phyloP scores from a whole-genome alignment of 1,139 yeast genomes.

The Sugiyamaella japonica region DNA sequence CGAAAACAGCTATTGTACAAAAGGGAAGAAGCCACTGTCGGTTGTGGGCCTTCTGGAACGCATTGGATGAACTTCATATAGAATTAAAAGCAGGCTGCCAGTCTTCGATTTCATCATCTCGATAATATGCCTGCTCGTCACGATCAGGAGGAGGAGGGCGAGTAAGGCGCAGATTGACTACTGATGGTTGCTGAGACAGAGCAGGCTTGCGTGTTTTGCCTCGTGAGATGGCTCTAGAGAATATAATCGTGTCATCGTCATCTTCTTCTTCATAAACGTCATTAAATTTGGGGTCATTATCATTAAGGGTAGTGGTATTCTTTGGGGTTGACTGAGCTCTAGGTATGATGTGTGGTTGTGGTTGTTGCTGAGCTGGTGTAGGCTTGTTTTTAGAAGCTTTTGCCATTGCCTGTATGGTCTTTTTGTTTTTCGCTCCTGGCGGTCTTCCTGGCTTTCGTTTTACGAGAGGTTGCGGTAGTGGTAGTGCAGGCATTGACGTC shows the following conservation, averaged over 20 bases:
- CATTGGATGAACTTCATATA: not conserved
- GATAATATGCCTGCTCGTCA: constrained; percentile 12
- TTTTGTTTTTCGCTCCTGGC: constrained; percentile 9
- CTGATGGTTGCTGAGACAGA: not conserved
- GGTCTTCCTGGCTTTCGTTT: constrained; percentile 9
- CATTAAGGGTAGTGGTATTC: not conserved
- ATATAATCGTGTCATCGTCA: constrained; percentile 7
- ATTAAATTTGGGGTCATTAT: constrained; percentile 2
- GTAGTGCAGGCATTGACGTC: not conserved
- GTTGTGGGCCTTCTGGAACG: too few relatives aligned
- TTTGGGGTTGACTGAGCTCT: constrained; percentile 4
- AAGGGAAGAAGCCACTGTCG: too few relatives aligned
- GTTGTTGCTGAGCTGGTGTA: not conserved
- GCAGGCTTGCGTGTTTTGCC: constrained; percentile 11
- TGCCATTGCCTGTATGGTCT: not conserved
- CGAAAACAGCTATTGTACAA: too few relatives aligned
- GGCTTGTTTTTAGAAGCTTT: not conserved
- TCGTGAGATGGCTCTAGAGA: constrained; percentile 8
- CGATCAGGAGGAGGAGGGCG: not conserved
- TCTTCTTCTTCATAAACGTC: constrained; percentile 5
- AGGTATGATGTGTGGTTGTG: not conserved
- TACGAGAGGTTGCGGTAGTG: not conserved
- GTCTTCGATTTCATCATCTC: constrained; percentile 25
- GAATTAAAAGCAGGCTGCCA: constrained; percentile 18
- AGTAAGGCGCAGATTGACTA: not conserved